Evolutionary conservation across 2,329 filamentous ascomycete genomes (phyloP).

Genomic region (Claviceps sp.): DNA sequence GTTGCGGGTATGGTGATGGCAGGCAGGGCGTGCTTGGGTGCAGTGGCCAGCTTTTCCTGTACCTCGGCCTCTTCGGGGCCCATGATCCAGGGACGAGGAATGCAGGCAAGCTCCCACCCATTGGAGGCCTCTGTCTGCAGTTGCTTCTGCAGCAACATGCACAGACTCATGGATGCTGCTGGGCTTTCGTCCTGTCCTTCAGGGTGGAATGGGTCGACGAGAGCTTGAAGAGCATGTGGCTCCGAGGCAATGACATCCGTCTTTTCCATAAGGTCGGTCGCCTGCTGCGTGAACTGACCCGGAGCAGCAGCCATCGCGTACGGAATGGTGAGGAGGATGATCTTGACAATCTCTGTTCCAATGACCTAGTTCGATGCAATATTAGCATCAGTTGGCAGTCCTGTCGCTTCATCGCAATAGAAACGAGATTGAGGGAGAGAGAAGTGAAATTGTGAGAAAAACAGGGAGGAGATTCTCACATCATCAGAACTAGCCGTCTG

Average conservation of each 20-base stretch:
- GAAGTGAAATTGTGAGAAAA: not conserved
- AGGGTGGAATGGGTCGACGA: slow-evolving; percentile 74
- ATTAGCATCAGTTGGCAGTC: not conserved
- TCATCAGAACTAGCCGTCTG: slow-evolving; percentile 90
- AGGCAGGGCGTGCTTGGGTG: slow-evolving; percentile 66
- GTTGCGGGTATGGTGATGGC: slow-evolving; percentile 60
- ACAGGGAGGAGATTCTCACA: slow-evolving; percentile 37
- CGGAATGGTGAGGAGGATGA: slow-evolving; percentile 87
- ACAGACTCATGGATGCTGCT: slow-evolving; percentile 52
- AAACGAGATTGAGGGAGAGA: not conserved
- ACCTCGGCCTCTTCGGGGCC: slow-evolving; percentile 45
- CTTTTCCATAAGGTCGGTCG: slow-evolving; percentile 72
- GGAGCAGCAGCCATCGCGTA: slow-evolving; percentile 71
- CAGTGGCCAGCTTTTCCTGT: slow-evolving; percentile 43
- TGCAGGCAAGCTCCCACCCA: slow-evolving; percentile 59
- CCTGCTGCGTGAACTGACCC: slow-evolving; percentile 56
- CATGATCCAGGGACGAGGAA: slow-evolving; percentile 56
- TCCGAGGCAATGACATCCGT: slow-evolving; percentile 90
- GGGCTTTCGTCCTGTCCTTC: slow-evolving; percentile 50
- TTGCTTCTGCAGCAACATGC: slow-evolving; percentile 75
- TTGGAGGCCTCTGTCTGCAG: slow-evolving; percentile 62
- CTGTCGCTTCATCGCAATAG: no score
- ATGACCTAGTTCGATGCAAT: slow-evolving; percentile 33
- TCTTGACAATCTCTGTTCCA: slow-evolving; percentile 83
- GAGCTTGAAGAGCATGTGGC: slow-evolving; percentile 66